A percentile compares a stretch with the other conserved stretches of the same genome.
phyloP scores from a whole-genome alignment of 2,329 filamentous ascomycete genomes.

The Fusarium miscanthi region DNA sequence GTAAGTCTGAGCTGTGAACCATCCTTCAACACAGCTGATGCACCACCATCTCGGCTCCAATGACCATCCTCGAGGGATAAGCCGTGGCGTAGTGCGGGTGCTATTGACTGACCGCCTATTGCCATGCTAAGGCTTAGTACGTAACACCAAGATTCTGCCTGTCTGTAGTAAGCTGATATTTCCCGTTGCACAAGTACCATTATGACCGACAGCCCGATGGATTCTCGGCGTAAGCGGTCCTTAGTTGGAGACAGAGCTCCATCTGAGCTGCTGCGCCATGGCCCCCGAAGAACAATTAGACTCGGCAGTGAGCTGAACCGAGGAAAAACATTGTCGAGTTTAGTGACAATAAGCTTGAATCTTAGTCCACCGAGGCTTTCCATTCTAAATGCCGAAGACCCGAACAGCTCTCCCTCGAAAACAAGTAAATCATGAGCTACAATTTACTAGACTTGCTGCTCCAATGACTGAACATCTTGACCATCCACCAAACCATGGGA shows the following conservation, averaged over 20 bases:
- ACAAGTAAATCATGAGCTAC: neutral
- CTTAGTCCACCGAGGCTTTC: neutral
- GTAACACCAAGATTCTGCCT: neutral
- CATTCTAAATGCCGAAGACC: neutral
- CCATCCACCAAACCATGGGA: neutral
- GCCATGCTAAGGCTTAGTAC: neutral
- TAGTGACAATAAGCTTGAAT: neutral
- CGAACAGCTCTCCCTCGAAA: neutral
- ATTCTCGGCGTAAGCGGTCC: neutral
- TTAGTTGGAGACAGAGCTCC: neutral
- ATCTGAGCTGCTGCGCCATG: constrained; percentile 1
- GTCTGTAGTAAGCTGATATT: constrained; percentile 8
- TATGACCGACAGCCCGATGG: neutral
- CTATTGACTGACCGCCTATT: neutral
- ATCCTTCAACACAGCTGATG: constrained; percentile 9
- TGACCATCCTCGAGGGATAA: neutral
- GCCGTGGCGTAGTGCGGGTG: neutral
- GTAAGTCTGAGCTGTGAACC: neutral
- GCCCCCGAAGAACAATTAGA: neutral
- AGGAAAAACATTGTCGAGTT: neutral
- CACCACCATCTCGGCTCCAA: neutral
- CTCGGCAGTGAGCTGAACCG: neutral
- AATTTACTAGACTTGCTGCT: neutral
- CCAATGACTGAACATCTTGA: neutral
- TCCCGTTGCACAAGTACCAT: neutral